Evolutionary conservation across 768 basidiomycete species (phyloP).

Genomic region (Psilocybe cyanescens): DNA sequence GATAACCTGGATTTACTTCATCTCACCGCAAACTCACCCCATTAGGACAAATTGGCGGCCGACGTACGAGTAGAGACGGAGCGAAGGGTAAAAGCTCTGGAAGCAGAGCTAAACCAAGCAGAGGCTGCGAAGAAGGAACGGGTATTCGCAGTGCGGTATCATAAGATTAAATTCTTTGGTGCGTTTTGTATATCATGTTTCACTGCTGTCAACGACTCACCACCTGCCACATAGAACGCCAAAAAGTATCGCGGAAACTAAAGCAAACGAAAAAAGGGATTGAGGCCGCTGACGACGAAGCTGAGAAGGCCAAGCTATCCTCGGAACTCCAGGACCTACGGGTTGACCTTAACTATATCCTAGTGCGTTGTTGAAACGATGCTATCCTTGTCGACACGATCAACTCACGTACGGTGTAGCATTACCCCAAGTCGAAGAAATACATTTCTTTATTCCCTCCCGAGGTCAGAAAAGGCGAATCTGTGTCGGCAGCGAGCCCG

Average conservation of each 20-base stretch:
- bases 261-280: conserved; percentile 66
- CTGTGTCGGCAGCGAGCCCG: conserved; percentile 25
- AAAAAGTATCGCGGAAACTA: conserved; percentile 83
- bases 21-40: background rate
- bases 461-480: conserved; percentile 48
- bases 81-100: conserved; percentile 73
- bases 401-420: conserved; percentile 41
- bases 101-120: conserved; percentile 70
- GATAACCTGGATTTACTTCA: no score
- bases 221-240: conserved; percentile 60
- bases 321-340: conserved; percentile 62
- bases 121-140: conserved; percentile 71
- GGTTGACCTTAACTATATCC: conserved; percentile 90
- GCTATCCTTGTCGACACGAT: background rate
- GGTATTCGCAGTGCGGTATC: conserved; percentile 76
- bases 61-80: conserved; percentile 83
- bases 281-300: conserved; percentile 32
- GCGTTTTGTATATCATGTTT: conserved; percentile 20
- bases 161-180: conserved; percentile 96
- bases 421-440: conserved; percentile 84
- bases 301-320: conserved; percentile 46
- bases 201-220: background rate
- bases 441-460: conserved; percentile 92
- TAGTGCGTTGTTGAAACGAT: conserved; percentile 48
- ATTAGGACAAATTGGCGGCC: conserved; percentile 80